Evolutionary conservation across 495 filamentous ascomycete genomes (phyloP).

Genomic region (Evansstolkia leycettana): DNA sequence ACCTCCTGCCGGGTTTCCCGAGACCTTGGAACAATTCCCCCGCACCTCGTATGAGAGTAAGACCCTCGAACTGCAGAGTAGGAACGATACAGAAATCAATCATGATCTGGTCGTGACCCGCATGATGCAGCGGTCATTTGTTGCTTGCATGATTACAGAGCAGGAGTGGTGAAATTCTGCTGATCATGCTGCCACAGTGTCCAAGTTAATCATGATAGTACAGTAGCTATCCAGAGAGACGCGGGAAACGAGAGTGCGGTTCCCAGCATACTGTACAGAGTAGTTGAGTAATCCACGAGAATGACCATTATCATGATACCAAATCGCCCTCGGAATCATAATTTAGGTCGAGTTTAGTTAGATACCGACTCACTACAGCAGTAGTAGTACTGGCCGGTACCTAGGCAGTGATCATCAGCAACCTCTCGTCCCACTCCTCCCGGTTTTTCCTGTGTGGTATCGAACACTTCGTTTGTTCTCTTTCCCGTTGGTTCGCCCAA

Average conservation of each 20-base stretch:
- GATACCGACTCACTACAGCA: too few species aligned
- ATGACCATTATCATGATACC: too few species aligned
- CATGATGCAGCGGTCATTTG: conserved; percentile 7
- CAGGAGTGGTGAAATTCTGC: too few species aligned
- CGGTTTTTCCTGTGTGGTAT: conserved; percentile 15
- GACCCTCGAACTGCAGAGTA: conserved; percentile 1
- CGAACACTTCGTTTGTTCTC: conserved; percentile 11
- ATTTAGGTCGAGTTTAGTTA: too few species aligned
- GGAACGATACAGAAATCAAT: conserved; percentile 15
- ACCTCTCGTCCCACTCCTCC: conserved; percentile 2
- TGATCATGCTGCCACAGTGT: too few species aligned
- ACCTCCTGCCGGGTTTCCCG: conserved; percentile 4
- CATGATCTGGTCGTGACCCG: conserved; percentile 11
- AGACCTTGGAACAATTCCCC: conserved; percentile 5
- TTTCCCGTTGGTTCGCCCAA: conserved; percentile 13
- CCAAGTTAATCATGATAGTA: too few species aligned
- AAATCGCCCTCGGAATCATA: too few species aligned
- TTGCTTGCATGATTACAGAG: not conserved
- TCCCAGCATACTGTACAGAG: too few species aligned
- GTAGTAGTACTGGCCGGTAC: conserved; percentile 5
- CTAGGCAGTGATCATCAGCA: not conserved
- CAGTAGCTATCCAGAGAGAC: too few species aligned
- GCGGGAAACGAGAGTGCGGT: too few species aligned
- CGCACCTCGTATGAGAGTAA: not conserved
- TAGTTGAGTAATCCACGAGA: too few species aligned